Conservation (phyloP, 305 asterid genomes). For the Fraxinus sp. region DNA sequence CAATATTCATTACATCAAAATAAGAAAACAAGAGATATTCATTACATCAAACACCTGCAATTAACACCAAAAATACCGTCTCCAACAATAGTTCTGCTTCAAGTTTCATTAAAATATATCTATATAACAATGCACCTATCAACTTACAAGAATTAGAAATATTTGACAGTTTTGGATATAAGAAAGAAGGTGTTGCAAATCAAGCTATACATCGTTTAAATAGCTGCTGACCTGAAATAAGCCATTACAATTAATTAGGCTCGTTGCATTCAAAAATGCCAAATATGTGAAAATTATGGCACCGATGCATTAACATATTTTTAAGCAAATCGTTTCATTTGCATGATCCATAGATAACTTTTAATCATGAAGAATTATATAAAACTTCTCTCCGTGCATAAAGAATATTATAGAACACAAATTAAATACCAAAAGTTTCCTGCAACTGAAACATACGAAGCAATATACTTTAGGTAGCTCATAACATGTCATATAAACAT, state of each 20-base stretch:
- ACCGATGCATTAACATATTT: neutral
- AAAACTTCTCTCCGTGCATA: neutral
- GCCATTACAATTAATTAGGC: neutral
- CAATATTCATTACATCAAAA: too few species aligned
- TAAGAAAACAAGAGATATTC: neutral
- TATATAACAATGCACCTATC: neutral
- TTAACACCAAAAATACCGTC: neutral
- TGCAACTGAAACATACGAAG: neutral
- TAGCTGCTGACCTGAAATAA: neutral
- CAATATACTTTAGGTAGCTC: neutral
- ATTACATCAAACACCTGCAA: neutral
- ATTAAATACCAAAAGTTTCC: neutral
- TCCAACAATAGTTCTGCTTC: neutral
- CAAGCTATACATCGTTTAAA: neutral
- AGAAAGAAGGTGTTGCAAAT: neutral
- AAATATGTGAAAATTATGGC: neutral
- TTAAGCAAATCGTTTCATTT: neutral
- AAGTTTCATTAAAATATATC: neutral
- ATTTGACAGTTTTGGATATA: neutral
- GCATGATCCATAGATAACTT: neutral
- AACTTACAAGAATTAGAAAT: neutral
- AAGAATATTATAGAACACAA: neutral
- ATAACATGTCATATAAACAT: neutral
- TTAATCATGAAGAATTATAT: neutral
- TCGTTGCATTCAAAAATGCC: neutral